Base-by-base conservation (phyloP, 768 basidiomycete species). In the Trametes meyenii region DNA sequence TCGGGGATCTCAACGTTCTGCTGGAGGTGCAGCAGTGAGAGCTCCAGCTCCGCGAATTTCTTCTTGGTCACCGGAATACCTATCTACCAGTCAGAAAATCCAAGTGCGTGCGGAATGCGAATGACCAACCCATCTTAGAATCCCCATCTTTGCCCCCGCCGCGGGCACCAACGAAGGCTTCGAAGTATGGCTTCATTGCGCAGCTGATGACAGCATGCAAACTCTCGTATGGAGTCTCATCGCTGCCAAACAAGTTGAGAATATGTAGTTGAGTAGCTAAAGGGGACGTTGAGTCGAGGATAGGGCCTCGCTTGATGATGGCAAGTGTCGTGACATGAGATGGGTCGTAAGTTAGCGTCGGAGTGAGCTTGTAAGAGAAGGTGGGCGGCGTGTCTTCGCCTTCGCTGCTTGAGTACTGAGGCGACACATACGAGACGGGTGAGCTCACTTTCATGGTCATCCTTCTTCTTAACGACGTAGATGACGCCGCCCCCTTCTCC, bases 1-100 rank as follows among this genome's bases (percentile, higher is more conserved):
- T 98, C 94, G 0, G 97, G 97, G 54, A 98, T 98, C 78, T 99
- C 97, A 64, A 98, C 96, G 68, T 99, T 99, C 75, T 98, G 97
- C 71, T 98, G 96, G 5, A 98, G 82, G 72, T 99, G 97, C 1
- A 98, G 79, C 16, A 98, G 78, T 2, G 94, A 95, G 11, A 98
- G 77, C 74, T 99, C 96, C 57, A 98, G 87, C 69, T 99, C 97
- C 8, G 97, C 96, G 70, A 98, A 98, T 76, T 98, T 98, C 81
- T 96, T 96, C 85, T 98, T 98, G 48, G 96, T 95, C 83, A 97
- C 93, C 3, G 97, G 97, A 60, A 99, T 98, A 51, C 88, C 88
- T 85, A 69, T 36, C 23, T 46, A 12, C 49, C 55, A 14, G 52
- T 24, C 13, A 61, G 61, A 53, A 61, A 49, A 40, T 23, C 24